Evolutionary conservation across 192 early-diverging fungal genomes (phyloP).

Genomic region (Coemansia sp.): DNA sequence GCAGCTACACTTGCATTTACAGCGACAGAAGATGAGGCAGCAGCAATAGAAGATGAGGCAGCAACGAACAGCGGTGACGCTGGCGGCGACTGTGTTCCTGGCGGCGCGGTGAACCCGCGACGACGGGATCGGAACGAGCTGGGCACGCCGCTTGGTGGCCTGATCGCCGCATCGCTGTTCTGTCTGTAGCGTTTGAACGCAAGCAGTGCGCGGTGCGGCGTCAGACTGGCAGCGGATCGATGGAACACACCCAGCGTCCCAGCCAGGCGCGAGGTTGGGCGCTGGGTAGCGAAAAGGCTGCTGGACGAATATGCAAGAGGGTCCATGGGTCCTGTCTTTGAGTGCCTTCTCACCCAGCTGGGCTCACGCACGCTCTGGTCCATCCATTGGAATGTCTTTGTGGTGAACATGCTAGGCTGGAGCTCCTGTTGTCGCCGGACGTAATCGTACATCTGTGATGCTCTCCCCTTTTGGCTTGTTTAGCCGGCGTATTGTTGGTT

Average conservation of each 20-base stretch:
- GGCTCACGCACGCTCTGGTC: conserved; percentile 33
- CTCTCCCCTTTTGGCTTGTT: background rate
- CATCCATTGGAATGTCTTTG: conserved; percentile 57
- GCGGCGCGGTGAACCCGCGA: conserved; percentile 45
- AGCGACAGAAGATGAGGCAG: conserved; percentile 1
- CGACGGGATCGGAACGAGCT: conserved; percentile 31
- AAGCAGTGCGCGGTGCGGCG: conserved; percentile 36
- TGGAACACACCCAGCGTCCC: conserved; percentile 34
- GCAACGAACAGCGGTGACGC: background rate
- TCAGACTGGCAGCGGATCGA: conserved; percentile 33
- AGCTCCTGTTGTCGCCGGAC: conserved; percentile 57
- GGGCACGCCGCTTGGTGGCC: conserved; percentile 41
- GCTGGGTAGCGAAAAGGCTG: conserved; percentile 34
- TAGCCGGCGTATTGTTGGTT: background rate
- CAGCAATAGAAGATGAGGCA: background rate
- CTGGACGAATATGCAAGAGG: conserved; percentile 49
- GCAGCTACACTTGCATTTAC: conserved; percentile 2
- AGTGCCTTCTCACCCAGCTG: conserved; percentile 40
- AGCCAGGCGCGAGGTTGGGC: conserved; percentile 7
- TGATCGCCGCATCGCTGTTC: conserved; percentile 34
- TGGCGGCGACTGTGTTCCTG: conserved; percentile 25
- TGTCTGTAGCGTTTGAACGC: conserved; percentile 42
- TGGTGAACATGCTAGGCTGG: conserved; percentile 40
- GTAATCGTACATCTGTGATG: conserved; percentile 49
- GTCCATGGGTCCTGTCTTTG: conserved; percentile 22